phyloP scores from a whole-genome alignment of 2,329 filamentous ascomycete genomes.

The Exophiala lecanii-corni region DNA sequence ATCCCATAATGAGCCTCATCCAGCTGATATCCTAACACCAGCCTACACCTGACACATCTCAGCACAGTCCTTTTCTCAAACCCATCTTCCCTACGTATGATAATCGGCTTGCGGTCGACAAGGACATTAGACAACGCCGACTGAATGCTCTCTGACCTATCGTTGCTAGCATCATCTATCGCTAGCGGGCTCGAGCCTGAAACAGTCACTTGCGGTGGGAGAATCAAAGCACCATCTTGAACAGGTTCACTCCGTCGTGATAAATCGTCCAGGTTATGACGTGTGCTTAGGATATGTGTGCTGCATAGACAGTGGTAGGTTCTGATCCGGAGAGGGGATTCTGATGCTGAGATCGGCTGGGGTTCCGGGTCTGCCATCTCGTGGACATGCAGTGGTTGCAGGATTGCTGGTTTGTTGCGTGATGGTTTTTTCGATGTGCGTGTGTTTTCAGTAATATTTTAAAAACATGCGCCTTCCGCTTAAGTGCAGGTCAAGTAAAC shows the following conservation, averaged over 20 bases:
- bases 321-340: too few relatives aligned
- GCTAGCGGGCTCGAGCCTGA: constrained; percentile 24
- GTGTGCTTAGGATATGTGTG: constrained; percentile 59
- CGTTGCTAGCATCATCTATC: constrained; percentile 24
- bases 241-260: constrained; percentile 48
- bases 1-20: constrained; percentile 46
- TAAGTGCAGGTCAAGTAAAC: too few relatives aligned
- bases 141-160: constrained; percentile 8
- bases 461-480: too few relatives aligned
- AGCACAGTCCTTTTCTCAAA: constrained; percentile 62
- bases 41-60: constrained; percentile 57
- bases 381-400: too few relatives aligned
- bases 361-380: constrained; percentile 11
- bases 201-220: constrained; percentile 43
- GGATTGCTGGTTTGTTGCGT: too few relatives aligned
- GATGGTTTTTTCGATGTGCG: too few relatives aligned
- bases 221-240: constrained; percentile 54
- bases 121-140: constrained; percentile 47
- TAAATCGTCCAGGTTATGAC: constrained; percentile 48
- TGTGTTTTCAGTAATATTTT: too few relatives aligned
- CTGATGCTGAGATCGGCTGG: not conserved
- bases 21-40: constrained; percentile 60
- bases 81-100: constrained; percentile 56
- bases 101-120: constrained; percentile 44
- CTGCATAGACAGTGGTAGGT: constrained; percentile 62